Base-by-base conservation (phyloP, 495 filamentous ascomycete species). In the Lepidopterella palustris region DNA sequence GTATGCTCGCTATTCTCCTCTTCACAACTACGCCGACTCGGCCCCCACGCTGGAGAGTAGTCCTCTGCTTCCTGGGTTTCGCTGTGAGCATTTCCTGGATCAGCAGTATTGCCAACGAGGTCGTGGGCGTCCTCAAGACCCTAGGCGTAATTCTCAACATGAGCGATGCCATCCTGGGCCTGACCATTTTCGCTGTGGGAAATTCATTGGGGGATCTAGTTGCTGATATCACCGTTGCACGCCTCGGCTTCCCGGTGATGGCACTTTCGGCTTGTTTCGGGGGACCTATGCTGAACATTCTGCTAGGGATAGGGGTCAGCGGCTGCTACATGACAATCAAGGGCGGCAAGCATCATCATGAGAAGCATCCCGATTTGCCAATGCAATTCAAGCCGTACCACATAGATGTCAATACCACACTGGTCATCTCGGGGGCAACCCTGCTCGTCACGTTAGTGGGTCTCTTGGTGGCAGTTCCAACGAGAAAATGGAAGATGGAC, bases 141-240 rank as follows among this genome's bases (percentile, higher is more conserved):
- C 76, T 99, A 20, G 95, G 95, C 3, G 89, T 97, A 9, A 90
- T 99, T 31, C 74, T 97, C 23, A 83, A 86, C 64, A 97, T 99
- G 64, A 92, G 87, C 25, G 93, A 99, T 76, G 95, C 95, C 6
- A 92, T 99, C 60, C 78, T 99, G 3, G 95, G 95, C 0, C 80
- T 99, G 39, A 99, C 95, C 27, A 83, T 99, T 47, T 99, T 99
- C 70, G 95, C 95, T 0, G 90, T 97, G 13, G 93, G 95, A 11
- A 99, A 97, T 68, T 95, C 89, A 1, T 78, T 97, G 5, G 92
- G 95, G 10, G 95, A 99, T 67, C 77, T 99, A 0, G 91, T 99
- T 3, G 91, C 95, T 5, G 89, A 99, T 63, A 84, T 97, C 57
- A 99, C 95, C 0, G 87, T 99, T 32, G 95, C 95, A 9, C 78